Evolutionary conservation across 805 yeast genomes (phyloP).

Genomic region (Candida dajiaensis): DNA sequence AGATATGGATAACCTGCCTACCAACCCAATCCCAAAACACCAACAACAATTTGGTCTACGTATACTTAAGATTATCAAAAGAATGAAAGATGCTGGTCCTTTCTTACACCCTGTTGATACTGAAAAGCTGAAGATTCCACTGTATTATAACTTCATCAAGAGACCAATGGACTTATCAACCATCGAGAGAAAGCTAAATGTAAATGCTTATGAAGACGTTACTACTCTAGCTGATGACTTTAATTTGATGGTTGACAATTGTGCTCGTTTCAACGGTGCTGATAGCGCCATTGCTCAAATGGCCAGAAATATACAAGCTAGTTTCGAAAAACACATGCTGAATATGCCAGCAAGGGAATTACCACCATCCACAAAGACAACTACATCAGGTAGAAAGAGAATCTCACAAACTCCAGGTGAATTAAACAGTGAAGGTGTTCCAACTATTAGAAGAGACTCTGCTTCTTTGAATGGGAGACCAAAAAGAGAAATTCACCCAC

Average conservation of each 20-base stretch:
- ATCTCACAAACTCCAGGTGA: slow-evolving; percentile 25
- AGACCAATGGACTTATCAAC: slow-evolving; percentile 94
- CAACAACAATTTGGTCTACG: slow-evolving; percentile 77
- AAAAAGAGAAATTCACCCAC: slow-evolving; percentile 94
- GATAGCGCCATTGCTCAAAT: slow-evolving; percentile 79
- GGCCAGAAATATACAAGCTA: slow-evolving; percentile 87
- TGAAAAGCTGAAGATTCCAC: slow-evolving; percentile 82
- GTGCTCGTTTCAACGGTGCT: slow-evolving; percentile 80
- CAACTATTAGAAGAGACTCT: slow-evolving; percentile 69
- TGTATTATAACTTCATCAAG: slow-evolving; percentile 75
- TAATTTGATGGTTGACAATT: slow-evolving; percentile 78
- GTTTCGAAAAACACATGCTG: slow-evolving; percentile 88
- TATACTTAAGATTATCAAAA: slow-evolving; percentile 77
- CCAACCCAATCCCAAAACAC: slow-evolving; percentile 68
- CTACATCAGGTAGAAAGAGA: slow-evolving; percentile 16
- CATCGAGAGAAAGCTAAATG: slow-evolving; percentile 72
- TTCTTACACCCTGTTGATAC: slow-evolving; percentile 88
- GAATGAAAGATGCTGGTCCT: slow-evolving; percentile 90
- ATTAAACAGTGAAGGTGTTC: slow-evolving; percentile 41
- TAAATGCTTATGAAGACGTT: slow-evolving; percentile 66
- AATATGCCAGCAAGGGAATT: slow-evolving; percentile 73
- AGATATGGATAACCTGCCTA: slow-evolving; percentile 63
- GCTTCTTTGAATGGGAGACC: slow-evolving; percentile 71
- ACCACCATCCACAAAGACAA: slow-evolving; percentile 17
- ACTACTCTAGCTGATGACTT: slow-evolving; percentile 70